These are phyloP conservation scores for Citrus medica DNA, from an alignment of 345 rosid species.

Conservation along the genomic window DNA sequence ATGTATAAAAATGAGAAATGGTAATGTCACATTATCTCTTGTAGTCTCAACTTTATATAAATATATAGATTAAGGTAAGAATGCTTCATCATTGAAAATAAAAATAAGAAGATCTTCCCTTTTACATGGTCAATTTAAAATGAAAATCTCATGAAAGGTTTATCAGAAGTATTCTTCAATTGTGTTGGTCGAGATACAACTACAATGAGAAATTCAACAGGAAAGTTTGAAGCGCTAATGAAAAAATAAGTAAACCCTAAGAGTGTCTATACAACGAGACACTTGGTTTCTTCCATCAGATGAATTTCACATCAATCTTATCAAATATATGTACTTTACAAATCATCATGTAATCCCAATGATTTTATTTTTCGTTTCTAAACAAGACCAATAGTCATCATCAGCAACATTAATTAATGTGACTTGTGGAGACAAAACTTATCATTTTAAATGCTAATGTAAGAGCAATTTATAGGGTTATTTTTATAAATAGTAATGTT, in stretches of 20 bases:
- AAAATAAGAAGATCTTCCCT: background rate
- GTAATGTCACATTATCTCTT: too few relatives aligned
- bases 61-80: background rate
- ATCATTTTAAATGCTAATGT: too few relatives aligned
- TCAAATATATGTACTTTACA: background rate
- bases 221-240: background rate
- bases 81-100: background rate
- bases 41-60: too few relatives aligned
- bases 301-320: background rate
- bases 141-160: too few relatives aligned
- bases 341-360: background rate
- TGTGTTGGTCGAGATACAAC: too few relatives aligned
- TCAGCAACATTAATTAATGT: background rate
- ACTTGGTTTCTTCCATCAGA: too few relatives aligned
- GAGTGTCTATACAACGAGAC: background rate
- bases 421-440: background rate
- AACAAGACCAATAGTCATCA: background rate
- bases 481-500: too few relatives aligned
- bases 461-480: too few relatives aligned
- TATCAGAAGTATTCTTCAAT: too few relatives aligned
- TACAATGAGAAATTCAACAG: background rate
- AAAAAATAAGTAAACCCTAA: background rate
- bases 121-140: background rate
- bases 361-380: too few relatives aligned
- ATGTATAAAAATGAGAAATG: too few relatives aligned